These are phyloP conservation scores for Botrytis tulipae DNA, from an alignment of 2,329 filamentous ascomycete genomes.

Conservation along the genomic window DNA sequence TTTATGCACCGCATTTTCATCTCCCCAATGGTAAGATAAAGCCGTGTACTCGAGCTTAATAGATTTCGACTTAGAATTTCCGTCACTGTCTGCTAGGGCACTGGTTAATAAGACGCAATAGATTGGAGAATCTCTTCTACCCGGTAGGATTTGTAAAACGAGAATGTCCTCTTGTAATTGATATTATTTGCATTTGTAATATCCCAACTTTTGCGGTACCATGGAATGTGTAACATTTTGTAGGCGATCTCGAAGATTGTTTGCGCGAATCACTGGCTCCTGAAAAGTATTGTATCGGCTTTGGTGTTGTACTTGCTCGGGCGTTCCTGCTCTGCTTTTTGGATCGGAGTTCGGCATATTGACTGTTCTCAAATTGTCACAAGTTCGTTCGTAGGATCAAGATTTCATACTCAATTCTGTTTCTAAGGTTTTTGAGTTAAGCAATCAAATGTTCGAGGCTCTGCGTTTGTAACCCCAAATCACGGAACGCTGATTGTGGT, in stretches of 20 bases:
- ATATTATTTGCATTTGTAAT: slow-evolving; percentile 7
- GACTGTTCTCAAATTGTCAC: background rate
- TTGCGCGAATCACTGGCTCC: background rate
- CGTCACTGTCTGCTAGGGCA: background rate
- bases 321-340: background rate
- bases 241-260: background rate
- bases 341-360: background rate
- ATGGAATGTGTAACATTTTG: background rate
- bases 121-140: background rate
- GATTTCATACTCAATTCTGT: background rate
- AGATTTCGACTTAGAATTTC: background rate
- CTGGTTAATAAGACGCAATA: slow-evolving; percentile 23
- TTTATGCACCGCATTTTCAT: background rate
- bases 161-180: slow-evolving; percentile 22
- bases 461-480: background rate
- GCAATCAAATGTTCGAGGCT: slow-evolving; percentile 2
- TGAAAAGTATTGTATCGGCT: background rate
- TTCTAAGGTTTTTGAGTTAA: background rate
- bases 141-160: slow-evolving; percentile 21
- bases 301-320: background rate
- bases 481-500: background rate
- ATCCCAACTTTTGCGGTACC: background rate
- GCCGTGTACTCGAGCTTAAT: background rate
- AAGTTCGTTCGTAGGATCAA: background rate
- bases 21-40: background rate